phyloP scores from a whole-genome alignment of 306 rosid genomes.

The Castanea sativa region DNA sequence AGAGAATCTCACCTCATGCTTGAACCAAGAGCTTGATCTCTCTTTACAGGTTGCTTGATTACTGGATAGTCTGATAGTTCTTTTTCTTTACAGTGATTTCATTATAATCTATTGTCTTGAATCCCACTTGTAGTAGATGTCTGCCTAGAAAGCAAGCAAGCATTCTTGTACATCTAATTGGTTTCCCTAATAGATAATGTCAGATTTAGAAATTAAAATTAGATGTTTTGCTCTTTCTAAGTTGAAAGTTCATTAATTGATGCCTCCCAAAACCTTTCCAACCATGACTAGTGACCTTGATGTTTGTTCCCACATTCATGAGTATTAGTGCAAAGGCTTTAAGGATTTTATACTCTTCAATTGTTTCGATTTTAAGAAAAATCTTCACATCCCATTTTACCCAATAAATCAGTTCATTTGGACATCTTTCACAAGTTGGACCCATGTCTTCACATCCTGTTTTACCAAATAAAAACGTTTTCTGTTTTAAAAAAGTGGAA shows the following conservation, averaged over 20 bases:
- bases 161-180: background rate
- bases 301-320: no score
- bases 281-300: no score
- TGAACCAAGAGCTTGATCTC: background rate
- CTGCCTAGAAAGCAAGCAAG: background rate
- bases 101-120: background rate
- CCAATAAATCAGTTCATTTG: background rate
- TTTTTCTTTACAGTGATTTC: background rate
- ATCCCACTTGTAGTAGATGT: background rate
- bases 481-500: background rate
- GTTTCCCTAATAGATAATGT: background rate
- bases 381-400: background rate
- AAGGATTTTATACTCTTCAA: background rate
- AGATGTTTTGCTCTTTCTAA: no score
- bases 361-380: background rate
- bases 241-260: no score
- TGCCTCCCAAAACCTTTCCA: no score
- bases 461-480: no score
- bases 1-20: background rate
- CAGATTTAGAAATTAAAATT: no score
- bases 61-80: background rate
- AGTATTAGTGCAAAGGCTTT: background rate
- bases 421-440: background rate
- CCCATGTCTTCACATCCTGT: background rate
- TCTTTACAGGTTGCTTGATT: background rate